phyloP scores from a whole-genome alignment of 495 filamentous ascomycete genomes.

The Penicillium daleae region DNA sequence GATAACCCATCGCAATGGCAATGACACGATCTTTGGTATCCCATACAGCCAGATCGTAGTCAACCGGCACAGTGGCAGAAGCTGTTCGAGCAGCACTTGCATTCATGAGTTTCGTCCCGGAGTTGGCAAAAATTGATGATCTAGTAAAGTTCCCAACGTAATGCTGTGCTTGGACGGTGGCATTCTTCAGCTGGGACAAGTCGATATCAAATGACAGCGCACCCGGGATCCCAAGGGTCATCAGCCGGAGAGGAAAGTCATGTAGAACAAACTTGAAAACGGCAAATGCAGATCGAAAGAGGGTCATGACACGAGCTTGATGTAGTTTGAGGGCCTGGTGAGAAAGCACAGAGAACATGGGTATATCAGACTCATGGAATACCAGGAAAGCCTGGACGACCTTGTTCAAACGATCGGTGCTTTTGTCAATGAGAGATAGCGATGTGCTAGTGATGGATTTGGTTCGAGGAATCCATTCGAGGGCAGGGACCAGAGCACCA shows the following conservation, averaged over 20 bases:
- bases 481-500: constrained; percentile 42
- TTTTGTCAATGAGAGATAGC: constrained; percentile 52
- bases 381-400: constrained; percentile 48
- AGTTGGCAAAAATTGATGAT: constrained; percentile 26
- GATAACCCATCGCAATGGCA: constrained; percentile 81
- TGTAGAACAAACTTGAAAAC: constrained; percentile 40
- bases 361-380: constrained; percentile 59
- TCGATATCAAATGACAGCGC: constrained; percentile 26
- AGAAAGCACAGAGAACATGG: constrained; percentile 63
- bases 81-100: constrained; percentile 25
- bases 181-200: constrained; percentile 16
- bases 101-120: constrained; percentile 33
- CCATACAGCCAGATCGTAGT: constrained; percentile 75
- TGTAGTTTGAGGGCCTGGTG: constrained; percentile 59
- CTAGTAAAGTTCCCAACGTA: constrained; percentile 29
- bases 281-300: constrained; percentile 26
- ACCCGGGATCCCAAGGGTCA: constrained; percentile 31
- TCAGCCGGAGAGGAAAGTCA: constrained; percentile 43
- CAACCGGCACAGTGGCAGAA: constrained; percentile 37
- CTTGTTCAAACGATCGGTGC: constrained; percentile 46
- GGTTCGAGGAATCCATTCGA: constrained; percentile 43
- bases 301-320: constrained; percentile 41
- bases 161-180: constrained; percentile 20
- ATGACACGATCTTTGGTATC: constrained; percentile 72
- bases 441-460: constrained; percentile 49